Evolutionary conservation across 257 asterid species (phyloP).

Genomic region (Rauvolfia tetraphylla): DNA sequence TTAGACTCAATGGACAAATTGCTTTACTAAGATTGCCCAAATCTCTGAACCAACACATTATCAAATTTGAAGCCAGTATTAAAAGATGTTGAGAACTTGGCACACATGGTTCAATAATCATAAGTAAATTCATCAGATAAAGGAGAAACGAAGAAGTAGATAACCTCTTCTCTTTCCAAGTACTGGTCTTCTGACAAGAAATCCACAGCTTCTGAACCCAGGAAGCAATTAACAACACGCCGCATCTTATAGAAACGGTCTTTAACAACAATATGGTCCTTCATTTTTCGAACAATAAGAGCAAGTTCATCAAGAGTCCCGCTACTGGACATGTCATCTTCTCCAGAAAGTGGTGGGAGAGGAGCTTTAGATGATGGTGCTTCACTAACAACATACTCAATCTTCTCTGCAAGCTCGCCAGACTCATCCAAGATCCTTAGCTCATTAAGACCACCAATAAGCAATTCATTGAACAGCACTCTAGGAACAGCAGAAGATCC

Average conservation of each 20-base stretch:
- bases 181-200: conserved; percentile 88
- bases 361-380: conserved; percentile 78
- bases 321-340: conserved; percentile 72
- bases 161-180: conserved; percentile 84
- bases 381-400: conserved; percentile 70
- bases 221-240: conserved; percentile 57
- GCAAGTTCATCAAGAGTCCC: conserved; percentile 87
- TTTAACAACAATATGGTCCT: conserved; percentile 47
- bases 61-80: background rate
- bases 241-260: conserved; percentile 84
- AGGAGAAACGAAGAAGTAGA: conserved; percentile 24
- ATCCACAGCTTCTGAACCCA: conserved; percentile 81
- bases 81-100: background rate
- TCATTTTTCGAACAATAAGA: conserved; percentile 75
- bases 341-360: conserved; percentile 92
- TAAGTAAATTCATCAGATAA: background rate
- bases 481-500: conserved; percentile 69
- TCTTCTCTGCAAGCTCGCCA: conserved; percentile 71
- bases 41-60: background rate
- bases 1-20: background rate
- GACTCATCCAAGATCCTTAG: conserved; percentile 62
- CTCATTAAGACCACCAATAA: conserved; percentile 69
- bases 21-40: background rate
- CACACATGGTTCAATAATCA: background rate
- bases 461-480: conserved; percentile 77